Percentiles rank a stretch among this genome's conserved stretches.
Evolutionary conservation across 495 filamentous ascomycete genomes (phyloP).

Genomic region (Penicillium desertorum): DNA sequence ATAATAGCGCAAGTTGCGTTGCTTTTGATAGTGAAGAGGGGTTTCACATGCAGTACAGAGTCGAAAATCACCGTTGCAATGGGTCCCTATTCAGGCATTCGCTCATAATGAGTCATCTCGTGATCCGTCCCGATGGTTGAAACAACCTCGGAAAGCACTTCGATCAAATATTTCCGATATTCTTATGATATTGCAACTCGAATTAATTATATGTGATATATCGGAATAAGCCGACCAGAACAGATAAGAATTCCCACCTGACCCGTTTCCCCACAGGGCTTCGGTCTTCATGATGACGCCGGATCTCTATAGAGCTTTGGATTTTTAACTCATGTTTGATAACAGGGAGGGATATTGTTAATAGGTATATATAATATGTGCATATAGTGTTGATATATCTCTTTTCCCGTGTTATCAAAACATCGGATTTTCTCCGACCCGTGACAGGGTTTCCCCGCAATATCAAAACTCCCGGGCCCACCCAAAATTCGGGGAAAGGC

Average conservation of each 20-base stretch:
- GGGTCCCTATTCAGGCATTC: neutral
- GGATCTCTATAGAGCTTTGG: neutral
- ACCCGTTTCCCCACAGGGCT: conserved; percentile 2
- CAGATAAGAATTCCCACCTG: neutral
- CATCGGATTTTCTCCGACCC: too few species aligned
- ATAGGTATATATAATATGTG: too few species aligned
- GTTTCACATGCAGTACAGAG: neutral
- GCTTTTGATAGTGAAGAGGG: neutral
- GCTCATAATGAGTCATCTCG: neutral
- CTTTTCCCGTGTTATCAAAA: too few species aligned
- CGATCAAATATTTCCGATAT: neutral
- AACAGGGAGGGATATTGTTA: neutral
- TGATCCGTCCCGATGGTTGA: neutral
- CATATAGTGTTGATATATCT: neutral
- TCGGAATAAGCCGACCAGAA: neutral
- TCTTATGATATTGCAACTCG: neutral
- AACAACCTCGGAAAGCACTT: neutral
- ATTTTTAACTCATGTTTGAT: neutral
- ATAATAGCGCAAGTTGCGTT: neutral
- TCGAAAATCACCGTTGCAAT: neutral
- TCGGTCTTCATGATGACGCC: neutral
- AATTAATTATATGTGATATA: neutral
- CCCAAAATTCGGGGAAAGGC: conserved; percentile 6
- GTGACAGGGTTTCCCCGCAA: conserved; percentile 21
- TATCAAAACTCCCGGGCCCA: conserved; percentile 7